Percentiles rank a stretch among this genome's conserved stretches.
Evolutionary conservation across 495 filamentous ascomycete species (phyloP).

Genomic region (Daldinia vernicosa): DNA sequence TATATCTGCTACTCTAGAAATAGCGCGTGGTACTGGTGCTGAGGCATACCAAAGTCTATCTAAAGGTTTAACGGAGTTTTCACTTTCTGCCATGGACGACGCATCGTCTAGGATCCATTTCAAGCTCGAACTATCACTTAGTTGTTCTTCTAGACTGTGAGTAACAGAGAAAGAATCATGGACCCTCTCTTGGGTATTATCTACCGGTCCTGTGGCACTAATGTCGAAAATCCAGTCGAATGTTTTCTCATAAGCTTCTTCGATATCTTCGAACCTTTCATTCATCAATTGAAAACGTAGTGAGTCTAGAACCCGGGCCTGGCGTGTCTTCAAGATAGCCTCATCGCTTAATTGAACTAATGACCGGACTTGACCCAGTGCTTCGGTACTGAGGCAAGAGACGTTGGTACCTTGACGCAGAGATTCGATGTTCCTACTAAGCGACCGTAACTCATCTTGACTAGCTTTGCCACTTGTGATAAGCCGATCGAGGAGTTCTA

Average conservation of each 20-base stretch:
- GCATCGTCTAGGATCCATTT: no score
- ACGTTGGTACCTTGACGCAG: background rate
- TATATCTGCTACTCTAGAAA: background rate
- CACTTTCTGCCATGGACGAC: background rate
- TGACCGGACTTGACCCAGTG: background rate
- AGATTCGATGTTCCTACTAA: background rate
- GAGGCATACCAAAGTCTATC: no score
- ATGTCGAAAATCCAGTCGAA: background rate
- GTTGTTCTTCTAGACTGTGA: background rate
- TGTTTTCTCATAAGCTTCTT: background rate
- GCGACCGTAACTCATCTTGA: background rate
- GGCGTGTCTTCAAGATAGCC: background rate
- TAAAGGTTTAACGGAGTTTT: background rate
- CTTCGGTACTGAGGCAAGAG: background rate
- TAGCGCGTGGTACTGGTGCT: background rate
- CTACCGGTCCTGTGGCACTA: background rate
- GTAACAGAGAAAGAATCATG: no score
- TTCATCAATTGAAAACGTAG: background rate
- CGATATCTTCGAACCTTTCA: background rate
- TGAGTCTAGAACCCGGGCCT: background rate
- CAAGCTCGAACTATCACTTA: background rate
- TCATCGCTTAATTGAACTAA: background rate
- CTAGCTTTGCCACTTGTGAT: background rate
- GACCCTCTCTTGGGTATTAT: no score
- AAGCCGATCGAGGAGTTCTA: background rate